These are phyloP conservation scores for Apocynum venetum DNA, from an alignment of 257 asterid genomes.

Conservation along the genomic window DNA sequence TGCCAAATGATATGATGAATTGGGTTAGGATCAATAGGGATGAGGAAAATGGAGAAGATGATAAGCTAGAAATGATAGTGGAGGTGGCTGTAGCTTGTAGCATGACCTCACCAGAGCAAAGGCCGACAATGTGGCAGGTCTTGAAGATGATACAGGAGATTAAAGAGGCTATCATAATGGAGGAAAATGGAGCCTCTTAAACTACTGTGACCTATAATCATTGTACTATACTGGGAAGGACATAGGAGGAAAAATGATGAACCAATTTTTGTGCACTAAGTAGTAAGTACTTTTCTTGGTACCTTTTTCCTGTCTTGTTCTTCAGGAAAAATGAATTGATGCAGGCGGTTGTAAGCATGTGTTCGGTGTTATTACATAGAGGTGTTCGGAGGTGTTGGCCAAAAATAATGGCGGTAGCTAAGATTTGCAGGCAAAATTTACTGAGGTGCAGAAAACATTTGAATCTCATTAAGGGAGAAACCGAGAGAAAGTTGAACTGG, in stretches of 20 bases:
- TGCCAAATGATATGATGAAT: constrained; percentile 44
- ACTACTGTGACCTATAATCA: neutral
- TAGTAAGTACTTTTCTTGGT: neutral
- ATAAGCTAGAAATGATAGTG: constrained; percentile 62
- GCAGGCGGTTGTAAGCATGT: neutral
- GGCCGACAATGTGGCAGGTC: constrained; percentile 96
- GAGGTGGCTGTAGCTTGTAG: constrained; percentile 82
- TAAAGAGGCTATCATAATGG: constrained; percentile 61
- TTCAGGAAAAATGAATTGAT: neutral
- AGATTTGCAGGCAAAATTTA: neutral
- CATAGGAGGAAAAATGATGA: neutral
- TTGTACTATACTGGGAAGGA: neutral
- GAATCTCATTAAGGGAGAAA: neutral
- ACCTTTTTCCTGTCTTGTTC: neutral
- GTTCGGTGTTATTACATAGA: neutral
- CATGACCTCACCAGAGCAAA: constrained; percentile 54
- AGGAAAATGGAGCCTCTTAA: constrained; percentile 34
- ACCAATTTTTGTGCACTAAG: neutral
- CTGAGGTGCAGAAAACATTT: neutral
- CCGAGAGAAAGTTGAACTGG: neutral
- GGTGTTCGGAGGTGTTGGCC: neutral
- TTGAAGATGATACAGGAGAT: constrained; percentile 91
- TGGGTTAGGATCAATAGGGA: constrained; percentile 71
- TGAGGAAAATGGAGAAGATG: constrained; percentile 39
- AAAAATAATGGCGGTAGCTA: neutral